These are phyloP conservation scores for Rosa rugosa DNA, from an alignment of 306 rosid species.

Conservation along the genomic window DNA sequence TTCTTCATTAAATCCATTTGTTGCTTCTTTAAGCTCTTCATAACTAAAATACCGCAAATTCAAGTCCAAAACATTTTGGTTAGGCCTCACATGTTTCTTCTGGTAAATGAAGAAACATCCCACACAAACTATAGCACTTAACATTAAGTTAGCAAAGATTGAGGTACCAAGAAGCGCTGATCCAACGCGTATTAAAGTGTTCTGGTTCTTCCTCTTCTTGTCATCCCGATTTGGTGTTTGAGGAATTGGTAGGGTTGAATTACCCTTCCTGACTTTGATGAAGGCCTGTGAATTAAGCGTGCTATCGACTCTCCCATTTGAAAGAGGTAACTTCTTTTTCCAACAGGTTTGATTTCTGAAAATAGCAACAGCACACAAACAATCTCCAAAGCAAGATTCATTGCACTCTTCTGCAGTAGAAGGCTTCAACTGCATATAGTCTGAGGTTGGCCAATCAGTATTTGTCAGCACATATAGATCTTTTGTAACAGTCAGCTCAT, in stretches of 20 bases:
- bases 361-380: slow-evolving; percentile 35
- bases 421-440: slow-evolving; percentile 11
- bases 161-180: slow-evolving; percentile 22
- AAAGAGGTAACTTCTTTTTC: slow-evolving; percentile 51
- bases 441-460: slow-evolving; percentile 37
- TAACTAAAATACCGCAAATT: slow-evolving; percentile 30
- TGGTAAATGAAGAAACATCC: slow-evolving; percentile 8
- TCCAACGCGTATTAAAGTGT: not conserved
- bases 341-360: slow-evolving; percentile 20
- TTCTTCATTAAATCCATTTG: slow-evolving; percentile 32
- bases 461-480: slow-evolving; percentile 25
- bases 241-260: not conserved
- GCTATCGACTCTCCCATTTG: slow-evolving; percentile 34
- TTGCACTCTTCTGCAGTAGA: slow-evolving; percentile 26
- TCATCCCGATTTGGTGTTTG: not conserved
- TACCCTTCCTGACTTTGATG: slow-evolving; percentile 18
- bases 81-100: slow-evolving; percentile 2
- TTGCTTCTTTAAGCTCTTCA: slow-evolving; percentile 36
- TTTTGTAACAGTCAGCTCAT: not conserved
- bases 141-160: not conserved
- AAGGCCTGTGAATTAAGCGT: slow-evolving; percentile 8
- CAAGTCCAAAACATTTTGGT: not conserved
- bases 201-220: slow-evolving; percentile 13
- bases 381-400: slow-evolving; percentile 34
- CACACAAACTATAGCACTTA: not conserved